Conservation (phyloP, 2,329 filamentous ascomycete species). For the Cytospora piceicola region DNA sequence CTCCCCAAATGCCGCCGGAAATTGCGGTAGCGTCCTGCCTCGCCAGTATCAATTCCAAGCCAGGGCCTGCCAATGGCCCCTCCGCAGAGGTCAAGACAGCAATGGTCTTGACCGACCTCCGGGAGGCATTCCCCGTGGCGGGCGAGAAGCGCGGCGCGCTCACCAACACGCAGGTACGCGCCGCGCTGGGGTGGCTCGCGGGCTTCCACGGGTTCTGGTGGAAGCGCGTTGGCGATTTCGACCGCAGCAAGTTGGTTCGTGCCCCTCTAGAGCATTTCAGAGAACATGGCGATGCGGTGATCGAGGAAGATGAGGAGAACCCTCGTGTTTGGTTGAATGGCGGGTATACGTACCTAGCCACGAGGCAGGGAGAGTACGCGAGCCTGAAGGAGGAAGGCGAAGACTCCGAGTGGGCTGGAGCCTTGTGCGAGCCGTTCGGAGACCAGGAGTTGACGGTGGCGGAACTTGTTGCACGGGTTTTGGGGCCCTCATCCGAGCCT, state of each 20-base stretch:
- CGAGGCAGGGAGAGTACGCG: conserved; percentile 59
- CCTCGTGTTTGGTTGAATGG: conserved; percentile 64
- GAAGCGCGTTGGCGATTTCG: conserved; percentile 39
- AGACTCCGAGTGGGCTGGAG: conserved; percentile 55
- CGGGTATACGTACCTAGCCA: conserved; percentile 71
- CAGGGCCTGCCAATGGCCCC: background rate
- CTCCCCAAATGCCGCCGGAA: conserved; percentile 48
- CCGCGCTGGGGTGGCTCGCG: conserved; percentile 65
- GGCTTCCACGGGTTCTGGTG: conserved; percentile 63
- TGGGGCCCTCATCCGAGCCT: conserved; percentile 43
- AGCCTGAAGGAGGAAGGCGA: conserved; percentile 47
- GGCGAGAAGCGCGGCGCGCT: conserved; percentile 58
- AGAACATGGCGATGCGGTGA: conserved; percentile 15
- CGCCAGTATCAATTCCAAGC: conserved; percentile 44
- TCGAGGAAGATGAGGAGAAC: conserved; percentile 20
- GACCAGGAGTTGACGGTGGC: conserved; percentile 39
- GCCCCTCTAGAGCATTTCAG: conserved; percentile 59
- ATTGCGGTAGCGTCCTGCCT: conserved; percentile 56
- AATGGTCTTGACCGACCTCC: conserved; percentile 62
- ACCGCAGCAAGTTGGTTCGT: conserved; percentile 44
- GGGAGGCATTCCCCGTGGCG: conserved; percentile 56
- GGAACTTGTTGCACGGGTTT: conserved; percentile 55
- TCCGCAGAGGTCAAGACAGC: conserved; percentile 51
- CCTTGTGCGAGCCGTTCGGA: conserved; percentile 47
- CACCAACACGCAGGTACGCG: conserved; percentile 50